phyloP scores from a whole-genome alignment of 805 yeast species.

The Yamadazyma takamatsuzukensis region DNA sequence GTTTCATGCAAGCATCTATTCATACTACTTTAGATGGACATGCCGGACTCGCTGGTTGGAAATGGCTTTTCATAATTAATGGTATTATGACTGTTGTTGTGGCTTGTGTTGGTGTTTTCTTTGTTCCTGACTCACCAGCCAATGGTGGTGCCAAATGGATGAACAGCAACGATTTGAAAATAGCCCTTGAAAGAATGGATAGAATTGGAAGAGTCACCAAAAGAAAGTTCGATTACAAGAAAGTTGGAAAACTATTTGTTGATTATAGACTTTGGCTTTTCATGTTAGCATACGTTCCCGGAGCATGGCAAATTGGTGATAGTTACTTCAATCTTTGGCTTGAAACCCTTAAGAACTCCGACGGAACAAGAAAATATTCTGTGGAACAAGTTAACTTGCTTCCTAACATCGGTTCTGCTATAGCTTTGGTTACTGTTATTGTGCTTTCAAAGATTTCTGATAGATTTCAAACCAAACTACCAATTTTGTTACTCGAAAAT shows the following conservation, averaged over 20 bases:
- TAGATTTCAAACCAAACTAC: conserved; percentile 2
- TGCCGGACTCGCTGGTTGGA: conserved; percentile 40
- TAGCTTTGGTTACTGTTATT: conserved; percentile 5
- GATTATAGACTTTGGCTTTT: conserved; percentile 2
- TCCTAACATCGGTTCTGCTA: conserved; percentile 7
- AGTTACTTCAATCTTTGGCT: conserved; percentile 5
- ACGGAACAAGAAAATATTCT: conserved; percentile 2
- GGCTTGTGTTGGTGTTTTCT: conserved; percentile 35
- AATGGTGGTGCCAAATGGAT: conserved; percentile 3
- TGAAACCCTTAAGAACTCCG: conserved; percentile 1
- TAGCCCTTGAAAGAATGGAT: conserved; percentile 5
- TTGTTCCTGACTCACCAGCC: conserved; percentile 46
- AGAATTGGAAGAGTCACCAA: conserved; percentile 4
- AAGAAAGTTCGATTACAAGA: conserved; percentile 1
- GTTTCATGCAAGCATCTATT: conserved; percentile 26
- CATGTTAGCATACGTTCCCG: conserved; percentile 2
- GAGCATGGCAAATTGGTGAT: conserved; percentile 2
- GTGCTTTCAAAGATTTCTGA: conserved; percentile 5
- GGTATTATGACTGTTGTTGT: conserved; percentile 31
- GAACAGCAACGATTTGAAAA: conserved; percentile 1
- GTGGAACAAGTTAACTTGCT: conserved; percentile 4
- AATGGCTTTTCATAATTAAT: conserved; percentile 41
- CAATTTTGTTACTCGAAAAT: conserved; percentile 1
- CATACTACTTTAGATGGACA: conserved; percentile 29
- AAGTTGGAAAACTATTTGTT: background rate